These are phyloP conservation scores for Pichia thaimueangensis DNA, from an alignment of 805 yeast genomes.

Conservation along the genomic window DNA sequence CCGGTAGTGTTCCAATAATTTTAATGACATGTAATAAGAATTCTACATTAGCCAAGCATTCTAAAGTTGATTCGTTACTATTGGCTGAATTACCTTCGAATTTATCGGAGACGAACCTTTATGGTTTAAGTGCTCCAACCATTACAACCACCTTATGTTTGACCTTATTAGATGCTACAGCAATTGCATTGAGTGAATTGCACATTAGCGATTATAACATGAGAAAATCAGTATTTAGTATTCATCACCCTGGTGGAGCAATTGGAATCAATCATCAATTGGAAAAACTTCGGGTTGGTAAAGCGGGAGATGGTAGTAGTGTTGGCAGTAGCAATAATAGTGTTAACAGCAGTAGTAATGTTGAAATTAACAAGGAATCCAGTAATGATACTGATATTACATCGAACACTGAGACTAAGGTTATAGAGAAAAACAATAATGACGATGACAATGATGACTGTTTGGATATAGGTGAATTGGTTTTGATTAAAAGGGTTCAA, in stretches of 20 bases:
- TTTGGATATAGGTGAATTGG: conserved; percentile 11
- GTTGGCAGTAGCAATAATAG: neutral
- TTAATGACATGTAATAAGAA: conserved; percentile 56
- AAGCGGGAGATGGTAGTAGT: neutral
- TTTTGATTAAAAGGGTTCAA: conserved; percentile 18
- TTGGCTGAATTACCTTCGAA: conserved; percentile 56
- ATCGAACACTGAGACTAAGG: no score
- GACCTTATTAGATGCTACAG: conserved; percentile 71
- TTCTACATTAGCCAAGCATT: conserved; percentile 48
- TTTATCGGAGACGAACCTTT: conserved; percentile 54
- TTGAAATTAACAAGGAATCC: neutral
- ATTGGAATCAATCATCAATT: conserved; percentile 49
- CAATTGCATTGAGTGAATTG: conserved; percentile 66
- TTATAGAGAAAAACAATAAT: neutral
- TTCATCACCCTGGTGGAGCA: conserved; percentile 87
- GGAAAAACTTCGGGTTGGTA: neutral
- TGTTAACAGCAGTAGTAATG: neutral
- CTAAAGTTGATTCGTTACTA: conserved; percentile 46
- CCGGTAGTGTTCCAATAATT: conserved; percentile 46
- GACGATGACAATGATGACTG: neutral
- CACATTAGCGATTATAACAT: conserved; percentile 48
- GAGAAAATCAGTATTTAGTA: conserved; percentile 54
- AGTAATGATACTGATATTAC: neutral
- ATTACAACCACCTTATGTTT: conserved; percentile 73
- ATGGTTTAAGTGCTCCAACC: conserved; percentile 86